A percentile compares a stretch with the other conserved stretches of the same genome.
phyloP scores from a whole-genome alignment of 345 rosid genomes.

The Populus euphratica region DNA sequence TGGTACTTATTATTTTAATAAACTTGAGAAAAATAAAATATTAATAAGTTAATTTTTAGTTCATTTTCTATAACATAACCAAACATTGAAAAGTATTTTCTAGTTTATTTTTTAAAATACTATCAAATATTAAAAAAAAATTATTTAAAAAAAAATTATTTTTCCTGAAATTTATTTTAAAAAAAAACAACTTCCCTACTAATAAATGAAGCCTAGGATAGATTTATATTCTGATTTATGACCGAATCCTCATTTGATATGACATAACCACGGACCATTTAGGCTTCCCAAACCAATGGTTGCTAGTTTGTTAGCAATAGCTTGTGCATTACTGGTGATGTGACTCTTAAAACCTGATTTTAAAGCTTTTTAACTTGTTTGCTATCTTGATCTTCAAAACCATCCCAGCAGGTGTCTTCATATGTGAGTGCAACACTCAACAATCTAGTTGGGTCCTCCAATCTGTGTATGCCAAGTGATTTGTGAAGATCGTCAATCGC shows the following conservation, averaged over 20 bases:
- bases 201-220: no score
- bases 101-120: no score
- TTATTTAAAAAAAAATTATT: no score
- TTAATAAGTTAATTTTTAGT: no score
- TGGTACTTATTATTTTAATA: no score
- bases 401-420: constrained; percentile 74
- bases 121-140: no score
- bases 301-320: constrained; percentile 70
- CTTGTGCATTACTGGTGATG: constrained; percentile 75
- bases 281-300: constrained; percentile 38
- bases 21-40: no score
- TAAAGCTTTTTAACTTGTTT: constrained; percentile 33
- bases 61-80: no score
- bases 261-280: constrained; percentile 4
- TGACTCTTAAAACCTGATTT: constrained; percentile 36
- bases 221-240: neutral
- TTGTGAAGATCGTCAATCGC: constrained; percentile 59
- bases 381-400: constrained; percentile 41
- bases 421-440: constrained; percentile 69
- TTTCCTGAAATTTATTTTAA: no score
- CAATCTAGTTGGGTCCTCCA: constrained; percentile 66
- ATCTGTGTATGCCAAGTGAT: constrained; percentile 57
- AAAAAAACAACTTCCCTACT: no score
- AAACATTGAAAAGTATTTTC: no score
- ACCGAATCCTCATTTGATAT: neutral